These are phyloP conservation scores for Cercis canadensis DNA, from an alignment of 306 rosid genomes.

Conservation along the genomic window DNA sequence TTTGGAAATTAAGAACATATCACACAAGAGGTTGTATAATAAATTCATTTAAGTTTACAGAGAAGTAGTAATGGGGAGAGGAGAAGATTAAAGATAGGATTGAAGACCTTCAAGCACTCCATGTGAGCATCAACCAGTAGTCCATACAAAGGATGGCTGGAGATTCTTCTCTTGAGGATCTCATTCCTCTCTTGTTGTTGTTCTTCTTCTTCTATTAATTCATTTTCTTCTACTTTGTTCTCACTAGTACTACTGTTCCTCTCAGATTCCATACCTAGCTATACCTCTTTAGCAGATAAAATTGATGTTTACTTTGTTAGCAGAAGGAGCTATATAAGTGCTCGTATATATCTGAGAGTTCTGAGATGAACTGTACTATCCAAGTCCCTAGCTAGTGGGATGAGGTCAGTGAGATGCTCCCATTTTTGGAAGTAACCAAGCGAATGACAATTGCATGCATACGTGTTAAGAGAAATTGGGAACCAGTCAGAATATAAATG, in stretches of 20 bases:
- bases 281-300: conserved; percentile 34
- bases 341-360: conserved; percentile 16
- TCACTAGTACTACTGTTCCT: conserved; percentile 15
- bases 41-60: not conserved
- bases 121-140: conserved; percentile 70
- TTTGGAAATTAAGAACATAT: too few species aligned
- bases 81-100: not conserved
- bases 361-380: conserved; percentile 2
- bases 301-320: conserved; percentile 33
- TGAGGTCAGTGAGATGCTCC: conserved; percentile 63
- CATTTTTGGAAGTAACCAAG: conserved; percentile 63
- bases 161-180: conserved; percentile 72
- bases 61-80: not conserved
- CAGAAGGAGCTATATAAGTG: conserved; percentile 1
- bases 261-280: conserved; percentile 55
- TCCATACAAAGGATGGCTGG: conserved; percentile 75
- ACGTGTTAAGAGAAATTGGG: conserved; percentile 32
- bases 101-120: conserved; percentile 73
- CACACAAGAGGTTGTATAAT: too few species aligned
- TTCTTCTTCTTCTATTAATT: conserved; percentile 1
- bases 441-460: conserved; percentile 66
- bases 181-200: conserved; percentile 46
- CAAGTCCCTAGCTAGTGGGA: not conserved
- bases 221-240: conserved; percentile 23
- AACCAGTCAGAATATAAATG: conserved; percentile 31